These are phyloP conservation scores for Crucibulum cyathiforme DNA, from an alignment of 1,284 basidiomycete genomes.

Conservation along the genomic window DNA sequence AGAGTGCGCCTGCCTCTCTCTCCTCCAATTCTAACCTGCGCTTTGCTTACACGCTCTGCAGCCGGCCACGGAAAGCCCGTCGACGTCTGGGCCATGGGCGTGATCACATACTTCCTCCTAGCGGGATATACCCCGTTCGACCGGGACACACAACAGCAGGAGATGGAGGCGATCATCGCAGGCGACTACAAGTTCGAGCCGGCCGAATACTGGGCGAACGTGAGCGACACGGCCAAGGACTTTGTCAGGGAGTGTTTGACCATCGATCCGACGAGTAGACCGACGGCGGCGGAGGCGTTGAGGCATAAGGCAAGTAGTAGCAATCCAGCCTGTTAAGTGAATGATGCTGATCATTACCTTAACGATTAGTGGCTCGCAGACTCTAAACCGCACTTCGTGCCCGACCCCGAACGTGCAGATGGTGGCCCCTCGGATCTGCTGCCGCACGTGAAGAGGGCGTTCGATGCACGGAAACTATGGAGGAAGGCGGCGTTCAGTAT, in stretches of 20 bases:
- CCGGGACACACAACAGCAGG: slow-evolving; percentile 84
- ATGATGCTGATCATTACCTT: no score
- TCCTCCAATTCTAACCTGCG: neutral
- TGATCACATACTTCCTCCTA: slow-evolving; percentile 94
- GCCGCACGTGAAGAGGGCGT: slow-evolving; percentile 87
- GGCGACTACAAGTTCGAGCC: slow-evolving; percentile 95
- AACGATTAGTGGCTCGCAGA: slow-evolving; percentile 86
- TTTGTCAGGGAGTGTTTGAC: slow-evolving; percentile 87
- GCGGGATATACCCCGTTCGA: slow-evolving; percentile 97
- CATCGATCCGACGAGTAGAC: slow-evolving; percentile 77
- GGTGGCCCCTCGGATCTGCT: slow-evolving; percentile 82
- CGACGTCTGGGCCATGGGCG: slow-evolving; percentile 97
- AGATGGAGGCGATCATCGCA: slow-evolving; percentile 92
- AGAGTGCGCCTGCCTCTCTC: slow-evolving; percentile 57
- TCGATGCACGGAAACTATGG: slow-evolving; percentile 89
- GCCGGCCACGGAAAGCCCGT: slow-evolving; percentile 96
- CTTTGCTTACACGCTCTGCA: slow-evolving; percentile 33
- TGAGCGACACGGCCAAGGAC: slow-evolving; percentile 79
- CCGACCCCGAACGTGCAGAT: slow-evolving; percentile 52
- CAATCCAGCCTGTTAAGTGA: no score
- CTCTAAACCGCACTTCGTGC: slow-evolving; percentile 72
- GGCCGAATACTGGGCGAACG: slow-evolving; percentile 86
- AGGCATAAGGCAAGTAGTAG: no score
- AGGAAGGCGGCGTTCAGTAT: slow-evolving; percentile 86
- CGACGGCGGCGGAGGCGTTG: slow-evolving; percentile 77